Percentiles rank a stretch among this genome's conserved stretches.
Evolutionary conservation across 2,329 filamentous ascomycete genomes (phyloP).

Genomic region (Alternaria sp.): DNA sequence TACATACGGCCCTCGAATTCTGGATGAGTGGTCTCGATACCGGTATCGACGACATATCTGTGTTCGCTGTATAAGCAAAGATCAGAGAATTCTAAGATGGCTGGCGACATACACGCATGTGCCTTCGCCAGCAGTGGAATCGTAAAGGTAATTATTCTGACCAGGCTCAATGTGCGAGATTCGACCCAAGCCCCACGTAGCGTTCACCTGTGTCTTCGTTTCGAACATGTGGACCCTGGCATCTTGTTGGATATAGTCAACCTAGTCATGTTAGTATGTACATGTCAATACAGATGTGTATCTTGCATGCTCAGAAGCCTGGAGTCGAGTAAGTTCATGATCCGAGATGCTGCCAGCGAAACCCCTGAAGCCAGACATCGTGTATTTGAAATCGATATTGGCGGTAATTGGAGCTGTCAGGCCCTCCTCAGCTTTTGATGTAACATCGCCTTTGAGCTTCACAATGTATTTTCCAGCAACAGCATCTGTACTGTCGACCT

Average conservation of each 20-base stretch:
- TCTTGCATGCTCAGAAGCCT: conserved; percentile 35
- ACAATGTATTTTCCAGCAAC: conserved; percentile 43
- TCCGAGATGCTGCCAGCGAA: conserved; percentile 46
- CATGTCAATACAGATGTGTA: not conserved
- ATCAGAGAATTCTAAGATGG: not conserved
- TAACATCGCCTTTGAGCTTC: conserved; percentile 51
- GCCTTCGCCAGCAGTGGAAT: conserved; percentile 47
- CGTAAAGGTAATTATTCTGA: conserved; percentile 48
- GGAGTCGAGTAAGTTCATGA: conserved; percentile 37
- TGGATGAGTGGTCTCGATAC: conserved; percentile 64
- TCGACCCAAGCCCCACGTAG: conserved; percentile 53
- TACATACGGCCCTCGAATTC: conserved; percentile 49
- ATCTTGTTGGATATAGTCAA: conserved; percentile 51
- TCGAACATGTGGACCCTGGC: conserved; percentile 39
- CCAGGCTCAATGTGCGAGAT: conserved; percentile 47
- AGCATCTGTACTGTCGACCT: not conserved
- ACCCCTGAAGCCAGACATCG: conserved; percentile 49
- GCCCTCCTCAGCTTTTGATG: conserved; percentile 27
- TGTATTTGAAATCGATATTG: conserved; percentile 42
- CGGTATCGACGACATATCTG: conserved; percentile 70
- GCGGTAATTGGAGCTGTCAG: conserved; percentile 30
- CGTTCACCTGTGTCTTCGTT: conserved; percentile 44
- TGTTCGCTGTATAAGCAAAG: not conserved
- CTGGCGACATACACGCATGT: conserved; percentile 53
- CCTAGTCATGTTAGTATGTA: conserved; percentile 20